Conservation (phyloP, 208 protist species). For the Crithidia fasciculata region DNA sequence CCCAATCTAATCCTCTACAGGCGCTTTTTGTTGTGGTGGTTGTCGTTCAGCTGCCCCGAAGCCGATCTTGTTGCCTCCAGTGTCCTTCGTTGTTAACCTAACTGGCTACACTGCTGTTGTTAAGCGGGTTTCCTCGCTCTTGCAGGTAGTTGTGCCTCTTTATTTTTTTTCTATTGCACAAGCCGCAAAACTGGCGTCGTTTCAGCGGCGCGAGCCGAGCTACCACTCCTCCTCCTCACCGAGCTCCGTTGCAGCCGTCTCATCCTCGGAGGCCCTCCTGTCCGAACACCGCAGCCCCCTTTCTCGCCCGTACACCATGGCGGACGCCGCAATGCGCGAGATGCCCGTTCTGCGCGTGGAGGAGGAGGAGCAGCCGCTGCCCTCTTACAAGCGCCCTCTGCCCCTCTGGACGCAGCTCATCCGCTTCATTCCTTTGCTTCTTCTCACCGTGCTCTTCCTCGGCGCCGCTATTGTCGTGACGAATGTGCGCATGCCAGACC, state of each 20-base stretch:
- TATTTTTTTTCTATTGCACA: background rate
- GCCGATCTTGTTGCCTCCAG: too few relatives aligned
- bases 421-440: slow-evolving; percentile 64
- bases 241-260: background rate
- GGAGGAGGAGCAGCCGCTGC: slow-evolving; percentile 6
- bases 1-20: too few relatives aligned
- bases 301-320: background rate
- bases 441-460: slow-evolving; percentile 59
- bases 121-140: background rate
- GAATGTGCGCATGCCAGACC: slow-evolving; percentile 81
- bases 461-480: slow-evolving; percentile 69
- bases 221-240: background rate
- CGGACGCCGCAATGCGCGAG: background rate
- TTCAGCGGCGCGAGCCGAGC: slow-evolving; percentile 9
- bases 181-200: slow-evolving; percentile 10
- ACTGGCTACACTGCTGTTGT: too few relatives aligned
- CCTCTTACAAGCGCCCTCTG: slow-evolving; percentile 58
- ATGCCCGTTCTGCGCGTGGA: background rate
- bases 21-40: too few relatives aligned
- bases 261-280: slow-evolving; percentile 1
- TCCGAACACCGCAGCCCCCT: background rate
- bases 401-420: slow-evolving; percentile 72
- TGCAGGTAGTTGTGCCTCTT: background rate
- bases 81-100: too few relatives aligned
- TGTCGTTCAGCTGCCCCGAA: too few relatives aligned